Evolutionary conservation across 2,329 filamentous ascomycete genomes (phyloP).

Genomic region (Annulohypoxylon truncatum): DNA sequence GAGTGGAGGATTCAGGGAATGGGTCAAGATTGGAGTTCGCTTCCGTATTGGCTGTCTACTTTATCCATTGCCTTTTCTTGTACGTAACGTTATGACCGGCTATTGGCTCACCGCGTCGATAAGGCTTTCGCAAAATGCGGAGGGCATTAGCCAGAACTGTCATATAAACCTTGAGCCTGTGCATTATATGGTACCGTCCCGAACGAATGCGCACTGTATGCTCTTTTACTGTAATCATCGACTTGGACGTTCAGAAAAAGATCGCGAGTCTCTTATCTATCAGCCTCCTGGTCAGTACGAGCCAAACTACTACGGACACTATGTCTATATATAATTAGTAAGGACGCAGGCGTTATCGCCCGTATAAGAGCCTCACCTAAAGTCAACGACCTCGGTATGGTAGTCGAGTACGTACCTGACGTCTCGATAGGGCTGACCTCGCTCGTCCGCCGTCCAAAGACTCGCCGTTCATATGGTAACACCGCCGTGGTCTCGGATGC

Average conservation of each 20-base stretch:
- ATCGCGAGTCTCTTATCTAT: conserved; percentile 3
- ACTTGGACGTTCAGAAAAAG: neutral
- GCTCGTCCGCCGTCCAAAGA: no score
- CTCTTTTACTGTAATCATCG: neutral
- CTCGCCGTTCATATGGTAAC: neutral
- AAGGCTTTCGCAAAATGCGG: conserved; percentile 13
- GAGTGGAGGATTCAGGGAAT: conserved; percentile 17
- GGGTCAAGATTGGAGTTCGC: conserved; percentile 14
- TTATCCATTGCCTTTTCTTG: conserved; percentile 23
- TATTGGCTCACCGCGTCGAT: conserved; percentile 22
- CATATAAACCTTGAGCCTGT: no score
- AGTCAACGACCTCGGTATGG: neutral
- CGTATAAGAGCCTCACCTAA: neutral
- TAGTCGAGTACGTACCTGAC: neutral
- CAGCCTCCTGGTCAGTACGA: neutral
- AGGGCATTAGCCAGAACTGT: conserved; percentile 3
- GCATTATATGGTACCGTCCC: no score
- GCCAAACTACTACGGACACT: neutral
- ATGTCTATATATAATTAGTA: neutral
- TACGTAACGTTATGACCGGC: conserved; percentile 23
- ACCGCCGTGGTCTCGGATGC: neutral
- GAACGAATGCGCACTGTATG: neutral
- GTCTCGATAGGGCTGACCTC: neutral
- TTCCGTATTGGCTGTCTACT: conserved; percentile 29
- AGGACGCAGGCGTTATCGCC: neutral